Base-by-base conservation (phyloP, 345 rosid genomes). In the Murraya paniculata region DNA sequence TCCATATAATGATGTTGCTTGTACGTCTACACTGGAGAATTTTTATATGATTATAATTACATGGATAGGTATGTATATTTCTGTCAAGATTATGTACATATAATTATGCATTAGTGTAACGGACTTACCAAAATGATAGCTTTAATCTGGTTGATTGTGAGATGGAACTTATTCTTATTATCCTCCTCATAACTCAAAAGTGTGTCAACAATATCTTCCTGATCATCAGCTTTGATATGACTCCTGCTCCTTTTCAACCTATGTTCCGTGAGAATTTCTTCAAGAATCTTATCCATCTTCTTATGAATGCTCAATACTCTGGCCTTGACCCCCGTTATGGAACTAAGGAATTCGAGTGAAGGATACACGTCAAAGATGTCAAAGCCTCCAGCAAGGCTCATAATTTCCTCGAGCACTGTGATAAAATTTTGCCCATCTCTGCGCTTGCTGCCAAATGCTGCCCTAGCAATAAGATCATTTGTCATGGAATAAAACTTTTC, bases 151-250 rank as follows among this genome's bases (percentile, higher is more conserved):
- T 81, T 24, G 5, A 1, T 33, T 4, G 21, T 78, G 1, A 72
- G 74, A 27, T 70, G 69, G 31, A 68, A 78, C 14, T 75, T 64
- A 6, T 73, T 68, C 18, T 62, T 68, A 28, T 50, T 30, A 9
- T 14, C 61, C 21, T 59, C 78, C 41, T 53, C 76, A 73, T 73
- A 9, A 77, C 74, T 77, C 50, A 80, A 64, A 55, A 10, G 4
- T 9, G 74, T 68, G 35, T 83, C 79, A 14, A 73, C 68, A 6
- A 83, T 14, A 66, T 80, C 81, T 45, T 73, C 68, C 19, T 66
- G 28, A 1, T 59, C 64, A 59, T 48, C 38, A 19, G 13, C 78
- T 5, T 36, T 28, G 1, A 36, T 31, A 25, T 25, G 10, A 38
- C 13, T 9, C 16, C 19, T 1, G 30, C 19, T 16, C 48, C 68